Percentiles rank a stretch among this genome's conserved stretches.
Evolutionary conservation across 345 rosid genomes (phyloP).

Genomic region (Brassica cretica): DNA sequence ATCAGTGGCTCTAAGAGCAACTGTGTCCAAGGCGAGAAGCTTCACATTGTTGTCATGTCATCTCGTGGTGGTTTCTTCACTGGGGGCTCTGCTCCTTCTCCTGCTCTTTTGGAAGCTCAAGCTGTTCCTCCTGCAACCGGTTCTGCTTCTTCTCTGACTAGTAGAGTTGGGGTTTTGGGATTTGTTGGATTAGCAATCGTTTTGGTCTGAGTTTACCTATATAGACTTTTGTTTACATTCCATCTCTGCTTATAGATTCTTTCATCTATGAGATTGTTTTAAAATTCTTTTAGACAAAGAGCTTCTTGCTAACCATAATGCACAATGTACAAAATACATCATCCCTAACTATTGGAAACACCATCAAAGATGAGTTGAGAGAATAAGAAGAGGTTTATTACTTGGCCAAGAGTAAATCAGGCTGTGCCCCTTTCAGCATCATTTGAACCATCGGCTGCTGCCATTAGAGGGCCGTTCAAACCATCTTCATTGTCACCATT

Average conservation of each 20-base stretch:
- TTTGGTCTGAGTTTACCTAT: neutral
- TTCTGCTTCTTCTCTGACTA: conserved; percentile 14
- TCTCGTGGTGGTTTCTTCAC: conserved; percentile 32
- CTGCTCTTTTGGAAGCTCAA: conserved; percentile 1
- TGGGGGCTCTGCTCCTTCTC: conserved; percentile 34
- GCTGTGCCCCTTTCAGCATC: conserved; percentile 31
- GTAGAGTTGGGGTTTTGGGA: conserved; percentile 17
- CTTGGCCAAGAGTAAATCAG: conserved; percentile 8
- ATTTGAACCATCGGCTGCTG: conserved; percentile 48
- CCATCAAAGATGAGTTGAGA: conserved; percentile 7
- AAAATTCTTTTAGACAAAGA: neutral
- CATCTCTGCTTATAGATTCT: neutral
- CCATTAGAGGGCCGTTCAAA: conserved; percentile 67
- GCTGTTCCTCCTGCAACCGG: conserved; percentile 35
- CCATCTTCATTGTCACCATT: conserved; percentile 56
- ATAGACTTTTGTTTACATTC: neutral
- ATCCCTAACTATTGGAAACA: neutral
- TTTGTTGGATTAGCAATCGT: conserved; percentile 23
- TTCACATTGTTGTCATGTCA: conserved; percentile 37
- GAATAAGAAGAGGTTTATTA: neutral
- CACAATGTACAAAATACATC: conserved; percentile 20
- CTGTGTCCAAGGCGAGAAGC: conserved; percentile 41
- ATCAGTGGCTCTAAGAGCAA: conserved; percentile 43
- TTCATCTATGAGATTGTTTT: neutral
- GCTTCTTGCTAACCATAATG: conserved; percentile 14